Evolutionary conservation across 73 alveolate species (phyloP).

Genomic region (Paramecium biaurelia): DNA sequence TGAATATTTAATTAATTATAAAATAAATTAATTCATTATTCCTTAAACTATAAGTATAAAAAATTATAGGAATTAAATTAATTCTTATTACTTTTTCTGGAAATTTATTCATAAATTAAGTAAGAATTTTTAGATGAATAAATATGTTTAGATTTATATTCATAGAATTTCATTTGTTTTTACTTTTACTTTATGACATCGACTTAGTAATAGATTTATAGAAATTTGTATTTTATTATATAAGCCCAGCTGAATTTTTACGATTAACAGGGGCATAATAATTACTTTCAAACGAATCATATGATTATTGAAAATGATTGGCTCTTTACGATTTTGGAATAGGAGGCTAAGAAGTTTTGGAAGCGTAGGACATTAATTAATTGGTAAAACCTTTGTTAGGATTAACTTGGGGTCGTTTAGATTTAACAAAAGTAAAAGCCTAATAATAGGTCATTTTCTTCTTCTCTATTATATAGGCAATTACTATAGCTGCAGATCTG

Average conservation of each 20-base stretch:
- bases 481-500: constrained; percentile 1
- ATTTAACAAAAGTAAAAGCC: neutral
- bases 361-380: neutral
- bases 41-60: too few species aligned
- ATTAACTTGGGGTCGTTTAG: neutral
- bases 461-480: neutral
- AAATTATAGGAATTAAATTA: neutral
- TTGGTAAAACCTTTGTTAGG: neutral
- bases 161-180: neutral
- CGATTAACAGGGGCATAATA: neutral
- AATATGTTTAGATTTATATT: neutral
- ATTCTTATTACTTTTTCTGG: neutral
- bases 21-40: neutral
- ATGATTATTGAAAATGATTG: neutral
- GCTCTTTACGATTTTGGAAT: neutral
- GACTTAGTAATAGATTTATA: constrained; percentile 8
- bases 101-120: neutral
- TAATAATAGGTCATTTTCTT: neutral
- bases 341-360: neutral
- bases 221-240: neutral
- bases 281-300: neutral
- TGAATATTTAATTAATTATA: too few species aligned
- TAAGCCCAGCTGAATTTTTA: neutral
- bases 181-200: neutral
- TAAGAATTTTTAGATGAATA: neutral